Evolutionary conservation across 495 filamentous ascomycete genomes (phyloP), one percentile per base, ranked within the genome.

Genomic region (Xylaria bambusicola): DNA sequence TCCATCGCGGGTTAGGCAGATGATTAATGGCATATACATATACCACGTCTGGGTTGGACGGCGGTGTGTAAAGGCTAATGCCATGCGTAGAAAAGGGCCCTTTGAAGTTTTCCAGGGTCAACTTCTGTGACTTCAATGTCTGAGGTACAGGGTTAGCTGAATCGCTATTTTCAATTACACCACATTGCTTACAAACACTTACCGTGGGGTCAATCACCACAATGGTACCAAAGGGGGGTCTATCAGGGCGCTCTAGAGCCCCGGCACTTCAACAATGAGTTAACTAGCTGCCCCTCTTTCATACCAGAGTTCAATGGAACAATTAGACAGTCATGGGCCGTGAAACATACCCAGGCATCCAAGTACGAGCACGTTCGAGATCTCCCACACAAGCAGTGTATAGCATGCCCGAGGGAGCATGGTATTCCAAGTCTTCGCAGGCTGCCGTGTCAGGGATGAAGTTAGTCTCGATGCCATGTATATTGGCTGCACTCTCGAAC

Each of bases 1-100:
- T 72, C 61, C 63, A 76, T 2, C 68, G 69, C 0, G 74, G 74
- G 55, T 84, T 82, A 0, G 80, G 71, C 18, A 79, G 52, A 45
- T 88, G 84, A 58, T 88, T 88, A 45, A 87, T 66, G 7, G 79
- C 84, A 55, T 81, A 83, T 61, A 87, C 82, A 66, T 85, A 87
- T 8, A 86, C 80, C 0, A 82, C 77, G 6, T 71, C 61, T 1
- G 69, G 54, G 20, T 72, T 64, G 9, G 73, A 65, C 0, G 73
- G 76, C 27, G 84, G 78, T 0, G 64, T 67, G 38, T 84, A 76
- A 4, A 88, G 74, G 48, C 83, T 81, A 55, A 88, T 83, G 8
- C 85, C 85, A 59, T 87, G 85, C 0, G 84, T 84, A 7, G 82
- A 62, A 46, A 88, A 85, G 0, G 81, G 73, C 9, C 75, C 74